Base-by-base conservation (phyloP, 805 yeast species). In the Saturnispora sanitii region DNA sequence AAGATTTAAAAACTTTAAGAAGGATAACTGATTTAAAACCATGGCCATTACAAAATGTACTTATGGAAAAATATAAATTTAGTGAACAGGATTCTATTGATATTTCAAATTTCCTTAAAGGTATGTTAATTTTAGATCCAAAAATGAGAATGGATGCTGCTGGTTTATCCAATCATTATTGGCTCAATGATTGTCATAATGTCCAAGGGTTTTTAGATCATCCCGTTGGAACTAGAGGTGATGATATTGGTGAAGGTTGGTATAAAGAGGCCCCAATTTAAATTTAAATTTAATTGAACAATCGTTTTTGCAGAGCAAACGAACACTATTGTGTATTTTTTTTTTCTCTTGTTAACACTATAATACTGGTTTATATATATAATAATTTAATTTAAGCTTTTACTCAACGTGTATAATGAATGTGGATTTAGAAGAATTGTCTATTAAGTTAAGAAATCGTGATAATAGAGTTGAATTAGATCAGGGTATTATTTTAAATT, bases 91-190 rank as follows among this genome's bases (percentile, higher is more conserved):
- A 83, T 41, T 86, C 96, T 3, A 66, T 70, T 32, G 81, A 77
- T 42, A 71, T 92, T 33, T 62, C 88, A 7, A 85, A 78, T 50
- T 87, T 92, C 53, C 62, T 92, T 46, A 57, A 73, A 35, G 96
- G 96, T 7, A 85, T 92, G 95, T 67, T 92, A 35, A 58, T 69
- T 17, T 60, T 85, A 17, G 84, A 81, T 56, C 97, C 98, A 1
- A 79, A 73, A 44, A 59, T 63, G 41, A 70, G 99, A 49, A 90
- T 90, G 12, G 98, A 92, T 64, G 97, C 97, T 1, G 98, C 97
- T 16, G 96, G 96, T 3, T 73, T 87, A 77, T 76, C 84, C 2
- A 82, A 85, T 53, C 95, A 87, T 57, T 78, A 81, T 11, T 87
- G 96, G 96, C 57, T 75, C 36, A 68, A 71, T 48, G 94, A 84